Percentiles rank a stretch among this genome's conserved stretches.
phyloP scores from a whole-genome alignment of 768 basidiomycete genomes.

The Suillus sp. region DNA sequence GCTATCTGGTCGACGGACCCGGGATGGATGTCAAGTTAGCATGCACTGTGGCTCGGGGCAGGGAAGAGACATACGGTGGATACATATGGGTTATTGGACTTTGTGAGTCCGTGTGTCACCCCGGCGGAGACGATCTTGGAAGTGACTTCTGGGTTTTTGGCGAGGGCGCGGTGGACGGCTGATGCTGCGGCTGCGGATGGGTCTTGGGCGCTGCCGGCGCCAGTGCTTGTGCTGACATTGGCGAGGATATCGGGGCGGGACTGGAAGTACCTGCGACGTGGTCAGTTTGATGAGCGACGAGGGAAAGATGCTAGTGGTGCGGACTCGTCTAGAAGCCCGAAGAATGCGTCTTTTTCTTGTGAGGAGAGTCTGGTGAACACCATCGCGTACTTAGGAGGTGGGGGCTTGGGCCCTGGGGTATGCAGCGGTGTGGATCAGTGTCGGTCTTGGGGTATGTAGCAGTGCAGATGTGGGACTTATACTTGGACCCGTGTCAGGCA shows the following conservation, averaged over 20 bases:
- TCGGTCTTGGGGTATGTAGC: background rate
- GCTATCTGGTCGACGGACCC: slow-evolving; percentile 25
- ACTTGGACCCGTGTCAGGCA: background rate
- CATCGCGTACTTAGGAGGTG: slow-evolving; percentile 43
- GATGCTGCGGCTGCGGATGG: slow-evolving; percentile 38
- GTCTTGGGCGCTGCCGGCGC: slow-evolving; percentile 11
- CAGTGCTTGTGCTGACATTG: background rate
- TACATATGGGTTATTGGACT: slow-evolving; percentile 38
- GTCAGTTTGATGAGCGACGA: slow-evolving; percentile 1
- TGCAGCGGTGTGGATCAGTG: background rate
- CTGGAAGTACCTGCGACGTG: slow-evolving; percentile 60
- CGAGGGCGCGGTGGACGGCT: slow-evolving; percentile 48
- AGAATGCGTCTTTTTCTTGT: slow-evolving; percentile 82
- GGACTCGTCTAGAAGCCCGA: slow-evolving; percentile 78
- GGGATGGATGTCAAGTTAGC: background rate
- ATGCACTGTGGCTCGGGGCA: background rate
- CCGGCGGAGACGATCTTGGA: slow-evolving; percentile 44
- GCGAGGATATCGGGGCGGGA: slow-evolving; percentile 68
- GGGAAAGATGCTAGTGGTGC: slow-evolving; percentile 8
- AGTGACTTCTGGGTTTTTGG: slow-evolving; percentile 44
- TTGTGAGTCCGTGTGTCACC: slow-evolving; percentile 38
- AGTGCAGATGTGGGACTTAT: background rate
- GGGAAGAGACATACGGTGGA: slow-evolving; percentile 35
- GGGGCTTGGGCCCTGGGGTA: background rate
- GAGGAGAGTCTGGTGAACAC: slow-evolving; percentile 67